Conservation (phyloP, 2,329 filamentous ascomycete genomes). For the Fragosphaeria purpurea region DNA sequence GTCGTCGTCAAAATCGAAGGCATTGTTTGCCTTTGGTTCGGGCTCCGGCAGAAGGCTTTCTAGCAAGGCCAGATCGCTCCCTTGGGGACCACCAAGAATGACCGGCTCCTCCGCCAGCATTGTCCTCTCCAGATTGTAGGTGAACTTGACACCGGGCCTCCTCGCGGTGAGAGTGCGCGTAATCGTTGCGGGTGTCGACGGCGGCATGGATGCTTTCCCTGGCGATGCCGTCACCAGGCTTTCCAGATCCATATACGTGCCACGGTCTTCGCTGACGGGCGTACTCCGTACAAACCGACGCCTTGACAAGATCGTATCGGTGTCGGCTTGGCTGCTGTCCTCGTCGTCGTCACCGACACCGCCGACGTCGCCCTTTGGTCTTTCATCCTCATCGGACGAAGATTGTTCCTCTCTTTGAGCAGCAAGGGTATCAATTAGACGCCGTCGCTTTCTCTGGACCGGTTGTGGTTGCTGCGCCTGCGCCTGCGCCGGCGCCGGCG, state of each 20-base stretch:
- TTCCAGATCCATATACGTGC: slow-evolving; percentile 8
- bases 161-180: slow-evolving; percentile 13
- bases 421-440: slow-evolving; percentile 33
- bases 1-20: slow-evolving; percentile 32
- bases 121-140: slow-evolving; percentile 28
- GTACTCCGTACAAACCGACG: slow-evolving; percentile 4
- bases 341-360: background rate
- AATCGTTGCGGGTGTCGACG: slow-evolving; percentile 11
- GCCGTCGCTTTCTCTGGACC: slow-evolving; percentile 12
- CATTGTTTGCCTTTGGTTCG: slow-evolving; percentile 11
- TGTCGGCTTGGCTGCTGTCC: slow-evolving; percentile 3
- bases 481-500: too few species aligned
- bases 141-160: slow-evolving; percentile 25
- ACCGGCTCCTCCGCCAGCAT: slow-evolving; percentile 25
- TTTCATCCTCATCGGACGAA: slow-evolving; percentile 11
- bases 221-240: slow-evolving; percentile 11
- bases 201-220: slow-evolving; percentile 5
- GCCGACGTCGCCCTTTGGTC: background rate
- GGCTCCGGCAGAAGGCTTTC: slow-evolving; percentile 17
- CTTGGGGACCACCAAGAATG: slow-evolving; percentile 7
- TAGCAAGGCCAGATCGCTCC: slow-evolving; percentile 16
- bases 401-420: slow-evolving; percentile 28
- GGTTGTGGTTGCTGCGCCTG: background rate
- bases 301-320: slow-evolving; percentile 4
- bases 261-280: slow-evolving; percentile 7